Evolutionary conservation across 805 yeast genomes (phyloP).

Genomic region (Saccharomyces cerevisiae): DNA sequence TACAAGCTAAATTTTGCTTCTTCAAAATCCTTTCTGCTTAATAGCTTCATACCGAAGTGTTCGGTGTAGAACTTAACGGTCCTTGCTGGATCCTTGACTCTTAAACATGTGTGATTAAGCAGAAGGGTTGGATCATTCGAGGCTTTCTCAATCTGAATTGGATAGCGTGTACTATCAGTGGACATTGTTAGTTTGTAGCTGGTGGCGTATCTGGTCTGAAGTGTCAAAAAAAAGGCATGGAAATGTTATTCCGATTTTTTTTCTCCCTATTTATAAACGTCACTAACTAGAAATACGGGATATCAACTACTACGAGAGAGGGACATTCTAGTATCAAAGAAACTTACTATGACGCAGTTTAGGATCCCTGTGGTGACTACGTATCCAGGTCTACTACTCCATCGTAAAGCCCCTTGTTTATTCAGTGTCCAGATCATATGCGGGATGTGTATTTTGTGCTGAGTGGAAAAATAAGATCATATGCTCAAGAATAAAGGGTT

Average conservation of each 20-base stretch:
- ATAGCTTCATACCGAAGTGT: slow-evolving; percentile 62
- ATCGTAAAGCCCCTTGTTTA: not conserved
- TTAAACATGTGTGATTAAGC: slow-evolving; percentile 64
- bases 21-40: slow-evolving; percentile 45
- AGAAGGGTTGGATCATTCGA: slow-evolving; percentile 23
- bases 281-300: not conserved
- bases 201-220: not conserved
- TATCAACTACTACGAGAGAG: not conserved
- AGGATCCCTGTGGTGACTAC: not conserved
- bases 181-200: not conserved
- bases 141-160: slow-evolving; percentile 15
- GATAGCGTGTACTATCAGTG: not conserved
- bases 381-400: not conserved
- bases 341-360: not conserved
- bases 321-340: not conserved
- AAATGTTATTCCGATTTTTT: not conserved
- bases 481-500: not conserved
- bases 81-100: slow-evolving; percentile 72
- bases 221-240: not conserved
- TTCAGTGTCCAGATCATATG: not conserved
- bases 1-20: slow-evolving; percentile 56
- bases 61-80: slow-evolving; percentile 67
- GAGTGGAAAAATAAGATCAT: not conserved
- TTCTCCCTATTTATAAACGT: not conserved
- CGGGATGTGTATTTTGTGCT: not conserved